phyloP scores from a whole-genome alignment of 257 asterid species.

The Solanum virginianum region DNA sequence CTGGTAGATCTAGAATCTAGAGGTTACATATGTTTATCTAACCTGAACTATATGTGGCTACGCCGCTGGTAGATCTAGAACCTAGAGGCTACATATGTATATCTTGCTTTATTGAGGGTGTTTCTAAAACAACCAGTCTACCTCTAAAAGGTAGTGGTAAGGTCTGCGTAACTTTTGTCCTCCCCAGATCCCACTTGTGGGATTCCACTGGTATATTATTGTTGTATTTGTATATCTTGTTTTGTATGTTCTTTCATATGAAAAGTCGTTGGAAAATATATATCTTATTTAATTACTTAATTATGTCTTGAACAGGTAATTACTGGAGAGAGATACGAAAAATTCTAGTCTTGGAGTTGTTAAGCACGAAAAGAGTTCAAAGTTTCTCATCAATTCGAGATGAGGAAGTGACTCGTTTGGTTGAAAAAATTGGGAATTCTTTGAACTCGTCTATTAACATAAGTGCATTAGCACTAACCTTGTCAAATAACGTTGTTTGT shows the following conservation, averaged over 20 bases:
- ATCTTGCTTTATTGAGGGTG: no score
- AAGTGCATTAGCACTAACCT: slow-evolving; percentile 7
- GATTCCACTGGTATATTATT: no score
- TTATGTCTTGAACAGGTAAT: background rate
- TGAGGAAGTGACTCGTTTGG: slow-evolving; percentile 15
- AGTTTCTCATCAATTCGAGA: slow-evolving; percentile 18
- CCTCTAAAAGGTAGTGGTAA: no score
- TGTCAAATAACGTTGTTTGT: slow-evolving; percentile 20
- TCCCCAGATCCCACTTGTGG: no score
- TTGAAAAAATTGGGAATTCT: background rate
- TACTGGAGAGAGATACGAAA: slow-evolving; percentile 2
- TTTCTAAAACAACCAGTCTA: no score
- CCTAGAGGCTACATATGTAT: background rate
- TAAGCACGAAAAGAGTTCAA: slow-evolving; percentile 18
- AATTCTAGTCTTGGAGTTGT: slow-evolving; percentile 13
- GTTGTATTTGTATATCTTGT: no score
- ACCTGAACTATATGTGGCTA: no score
- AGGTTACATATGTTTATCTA: background rate
- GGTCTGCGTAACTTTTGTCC: no score
- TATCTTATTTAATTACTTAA: background rate
- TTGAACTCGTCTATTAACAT: slow-evolving; percentile 3
- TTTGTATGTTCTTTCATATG: no score
- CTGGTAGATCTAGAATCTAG: background rate
- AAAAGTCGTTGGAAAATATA: no score
- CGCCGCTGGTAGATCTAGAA: background rate